Percentiles rank a stretch among this genome's conserved stretches.
Evolutionary conservation across 2,329 filamentous ascomycete species (phyloP).

Genomic region (Penicillium occitanis): DNA sequence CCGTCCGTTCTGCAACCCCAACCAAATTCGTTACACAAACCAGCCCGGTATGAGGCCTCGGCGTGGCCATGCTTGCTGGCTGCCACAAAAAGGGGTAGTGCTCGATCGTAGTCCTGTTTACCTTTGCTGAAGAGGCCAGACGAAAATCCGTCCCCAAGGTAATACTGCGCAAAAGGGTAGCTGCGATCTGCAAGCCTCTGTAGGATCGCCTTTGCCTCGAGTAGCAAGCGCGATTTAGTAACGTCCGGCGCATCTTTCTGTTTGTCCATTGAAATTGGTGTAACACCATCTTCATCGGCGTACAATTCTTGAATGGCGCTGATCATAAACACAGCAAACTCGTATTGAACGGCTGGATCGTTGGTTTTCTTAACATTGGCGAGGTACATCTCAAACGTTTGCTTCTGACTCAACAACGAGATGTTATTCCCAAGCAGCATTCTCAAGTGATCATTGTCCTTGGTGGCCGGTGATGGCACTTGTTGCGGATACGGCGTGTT

Average conservation of each 20-base stretch:
- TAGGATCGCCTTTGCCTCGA: constrained; percentile 85
- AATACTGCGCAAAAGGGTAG: constrained; percentile 97
- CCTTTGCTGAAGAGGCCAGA: constrained; percentile 95
- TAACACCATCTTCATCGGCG: constrained; percentile 39
- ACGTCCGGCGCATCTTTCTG: constrained; percentile 37
- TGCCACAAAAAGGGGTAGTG: constrained; percentile 87
- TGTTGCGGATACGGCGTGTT: constrained; percentile 78
- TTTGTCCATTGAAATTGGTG: constrained; percentile 25
- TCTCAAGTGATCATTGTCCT: constrained; percentile 80
- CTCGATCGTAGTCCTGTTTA: constrained; percentile 85
- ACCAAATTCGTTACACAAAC: constrained; percentile 94
- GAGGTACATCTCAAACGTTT: constrained; percentile 97
- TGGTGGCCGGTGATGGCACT: constrained; percentile 59
- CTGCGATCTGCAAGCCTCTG: constrained; percentile 81
- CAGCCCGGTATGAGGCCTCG: constrained; percentile 90
- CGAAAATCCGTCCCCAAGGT: constrained; percentile 89
- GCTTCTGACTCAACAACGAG: constrained; percentile 83
- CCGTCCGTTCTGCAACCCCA: constrained; percentile 93
- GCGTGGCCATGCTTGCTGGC: constrained; percentile 97
- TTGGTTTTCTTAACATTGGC: constrained; percentile 97
- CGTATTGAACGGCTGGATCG: constrained; percentile 86
- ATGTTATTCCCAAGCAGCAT: constrained; percentile 82
- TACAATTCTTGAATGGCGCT: constrained; percentile 79
- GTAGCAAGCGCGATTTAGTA: constrained; percentile 66
- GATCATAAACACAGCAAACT: constrained; percentile 93